Evolutionary conservation across 1,284 basidiomycete species (phyloP).

Genomic region (Lentinus polychrous): DNA sequence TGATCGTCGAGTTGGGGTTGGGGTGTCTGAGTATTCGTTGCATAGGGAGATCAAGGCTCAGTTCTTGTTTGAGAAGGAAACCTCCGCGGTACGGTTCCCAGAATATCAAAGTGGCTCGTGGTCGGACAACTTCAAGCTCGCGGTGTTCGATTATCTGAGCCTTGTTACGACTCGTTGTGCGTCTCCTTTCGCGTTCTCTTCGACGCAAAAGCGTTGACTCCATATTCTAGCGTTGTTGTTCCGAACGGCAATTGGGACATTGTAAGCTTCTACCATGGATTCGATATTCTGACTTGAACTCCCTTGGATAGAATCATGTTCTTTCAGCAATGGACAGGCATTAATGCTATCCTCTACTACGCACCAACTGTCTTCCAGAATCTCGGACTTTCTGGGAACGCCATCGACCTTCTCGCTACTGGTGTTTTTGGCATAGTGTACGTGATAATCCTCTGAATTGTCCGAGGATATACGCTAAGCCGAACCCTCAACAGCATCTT

Average conservation of each 20-base stretch:
- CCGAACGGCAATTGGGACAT: conserved; percentile 51
- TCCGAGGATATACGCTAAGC: conserved; percentile 37
- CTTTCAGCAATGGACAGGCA: conserved; percentile 55
- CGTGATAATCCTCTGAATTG: conserved; percentile 37
- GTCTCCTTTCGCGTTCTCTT: conserved; percentile 14
- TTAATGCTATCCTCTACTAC: conserved; percentile 32
- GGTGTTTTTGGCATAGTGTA: conserved; percentile 60
- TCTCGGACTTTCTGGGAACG: conserved; percentile 16
- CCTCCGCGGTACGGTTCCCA: conserved; percentile 47
- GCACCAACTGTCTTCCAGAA: conserved; percentile 10
- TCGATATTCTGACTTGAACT: conserved; percentile 52
- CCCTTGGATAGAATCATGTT: conserved; percentile 60
- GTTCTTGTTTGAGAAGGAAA: conserved; percentile 66
- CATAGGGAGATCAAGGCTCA: conserved; percentile 72
- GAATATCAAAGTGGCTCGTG: conserved; percentile 57
- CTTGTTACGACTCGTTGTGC: conserved; percentile 44
- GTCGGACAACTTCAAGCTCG: conserved; percentile 54
- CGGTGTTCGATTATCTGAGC: conserved; percentile 49
- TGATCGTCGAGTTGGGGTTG: background rate
- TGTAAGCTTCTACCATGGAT: conserved; percentile 28
- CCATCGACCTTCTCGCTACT: conserved; percentile 48
- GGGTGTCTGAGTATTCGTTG: background rate
- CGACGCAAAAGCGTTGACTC: too few species aligned
- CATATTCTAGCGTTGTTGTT: conserved; percentile 40
- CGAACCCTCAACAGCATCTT: conserved; percentile 51